These are phyloP conservation scores for Hypoxylon sp. DNA, from an alignment of 2,329 filamentous ascomycete species.

Conservation along the genomic window DNA sequence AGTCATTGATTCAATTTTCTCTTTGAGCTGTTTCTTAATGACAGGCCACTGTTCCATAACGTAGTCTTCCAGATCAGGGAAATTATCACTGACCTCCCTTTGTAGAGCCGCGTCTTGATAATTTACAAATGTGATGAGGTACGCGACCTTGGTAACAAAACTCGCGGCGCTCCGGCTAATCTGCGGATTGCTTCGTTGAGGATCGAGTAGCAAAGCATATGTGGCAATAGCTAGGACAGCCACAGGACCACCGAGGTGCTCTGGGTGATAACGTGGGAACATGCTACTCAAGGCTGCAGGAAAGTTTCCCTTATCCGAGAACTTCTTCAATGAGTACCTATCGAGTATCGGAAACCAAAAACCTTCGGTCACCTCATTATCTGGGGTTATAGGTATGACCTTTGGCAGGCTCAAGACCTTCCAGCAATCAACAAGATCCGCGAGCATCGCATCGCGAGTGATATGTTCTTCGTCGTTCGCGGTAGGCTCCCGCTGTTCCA, in stretches of 20 bases:
- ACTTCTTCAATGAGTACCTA: conserved; percentile 41
- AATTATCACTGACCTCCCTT: conserved; percentile 34
- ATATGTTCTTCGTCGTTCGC: conserved; percentile 52
- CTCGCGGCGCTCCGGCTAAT: conserved; percentile 45
- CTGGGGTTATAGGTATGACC: conserved; percentile 26
- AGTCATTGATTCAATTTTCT: conserved; percentile 17
- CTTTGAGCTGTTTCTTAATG: conserved; percentile 44
- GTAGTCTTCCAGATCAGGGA: conserved; percentile 47
- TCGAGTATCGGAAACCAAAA: conserved; percentile 53
- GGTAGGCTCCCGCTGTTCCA: conserved; percentile 47
- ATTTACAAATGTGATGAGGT: conserved; percentile 48
- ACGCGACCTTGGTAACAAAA: conserved; percentile 49
- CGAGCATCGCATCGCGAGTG: conserved; percentile 54
- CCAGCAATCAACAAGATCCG: conserved; percentile 61
- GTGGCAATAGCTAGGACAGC: conserved; percentile 59
- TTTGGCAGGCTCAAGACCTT: conserved; percentile 57
- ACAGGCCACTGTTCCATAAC: conserved; percentile 51
- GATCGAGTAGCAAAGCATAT: conserved; percentile 58
- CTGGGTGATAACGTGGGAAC: conserved; percentile 55
- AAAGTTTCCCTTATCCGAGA: conserved; percentile 46
- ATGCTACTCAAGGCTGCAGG: conserved; percentile 53
- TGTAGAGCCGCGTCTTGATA: conserved; percentile 40
- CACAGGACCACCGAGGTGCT: conserved; percentile 47
- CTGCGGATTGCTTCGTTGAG: conserved; percentile 42
- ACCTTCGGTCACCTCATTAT: conserved; percentile 46